Conservation (phyloP, 208 protist species). For the Leishmania guyanensis region DNA sequence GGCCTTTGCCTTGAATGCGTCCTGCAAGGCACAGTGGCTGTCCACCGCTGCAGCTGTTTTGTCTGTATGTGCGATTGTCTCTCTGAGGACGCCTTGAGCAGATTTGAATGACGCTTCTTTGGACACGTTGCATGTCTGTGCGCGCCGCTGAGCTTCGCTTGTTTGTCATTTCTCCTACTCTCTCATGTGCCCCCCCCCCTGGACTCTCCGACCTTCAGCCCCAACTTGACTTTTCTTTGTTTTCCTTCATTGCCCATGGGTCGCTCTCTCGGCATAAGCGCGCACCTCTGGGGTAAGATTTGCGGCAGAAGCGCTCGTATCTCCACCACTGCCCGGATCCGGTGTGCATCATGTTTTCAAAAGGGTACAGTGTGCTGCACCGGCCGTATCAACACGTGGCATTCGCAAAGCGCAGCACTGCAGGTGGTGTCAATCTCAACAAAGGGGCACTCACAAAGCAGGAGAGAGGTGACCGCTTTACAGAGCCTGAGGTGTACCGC, state of each 20-base stretch:
- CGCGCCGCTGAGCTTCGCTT: neutral
- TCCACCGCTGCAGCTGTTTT: neutral
- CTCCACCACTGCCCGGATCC: no score
- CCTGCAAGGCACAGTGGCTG: neutral
- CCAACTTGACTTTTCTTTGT: neutral
- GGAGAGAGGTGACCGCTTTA: constrained; percentile 75
- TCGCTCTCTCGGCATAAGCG: neutral
- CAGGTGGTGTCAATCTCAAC: constrained; percentile 62
- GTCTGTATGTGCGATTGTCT: neutral
- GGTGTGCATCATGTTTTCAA: constrained; percentile 9
- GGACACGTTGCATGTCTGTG: neutral
- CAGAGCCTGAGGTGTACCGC: constrained; percentile 73
- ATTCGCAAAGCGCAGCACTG: constrained; percentile 35
- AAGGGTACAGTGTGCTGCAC: constrained; percentile 12
- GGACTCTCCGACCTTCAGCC: neutral
- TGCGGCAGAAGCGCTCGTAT: neutral
- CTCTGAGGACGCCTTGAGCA: neutral
- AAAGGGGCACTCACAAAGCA: constrained; percentile 44
- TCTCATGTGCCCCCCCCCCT: neutral
- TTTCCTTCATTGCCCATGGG: neutral
- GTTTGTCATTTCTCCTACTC: neutral
- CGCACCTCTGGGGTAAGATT: neutral
- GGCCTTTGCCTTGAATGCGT: neutral
- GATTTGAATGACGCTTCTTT: neutral
- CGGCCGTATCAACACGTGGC: constrained; percentile 34